Percentiles rank a stretch among this genome's conserved stretches.
These are phyloP conservation scores for Sporothrix euskadiensis DNA, from an alignment of 2,329 filamentous ascomycete genomes.

Conservation along the genomic window DNA sequence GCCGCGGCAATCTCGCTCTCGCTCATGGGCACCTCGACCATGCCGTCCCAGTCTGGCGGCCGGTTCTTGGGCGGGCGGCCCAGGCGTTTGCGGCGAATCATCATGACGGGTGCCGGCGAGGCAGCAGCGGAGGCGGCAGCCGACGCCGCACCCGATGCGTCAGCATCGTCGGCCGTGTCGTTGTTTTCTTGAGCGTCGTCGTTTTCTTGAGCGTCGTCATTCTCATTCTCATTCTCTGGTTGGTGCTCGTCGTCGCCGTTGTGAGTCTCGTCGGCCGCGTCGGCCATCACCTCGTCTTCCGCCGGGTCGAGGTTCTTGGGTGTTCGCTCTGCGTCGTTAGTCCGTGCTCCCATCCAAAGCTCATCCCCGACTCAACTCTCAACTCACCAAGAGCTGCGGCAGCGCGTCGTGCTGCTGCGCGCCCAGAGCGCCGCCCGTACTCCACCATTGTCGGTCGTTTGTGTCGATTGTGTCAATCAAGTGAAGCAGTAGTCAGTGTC, in stretches of 20 bases:
- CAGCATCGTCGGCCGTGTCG: constrained; percentile 49
- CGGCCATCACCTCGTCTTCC: constrained; percentile 49
- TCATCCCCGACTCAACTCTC: no score
- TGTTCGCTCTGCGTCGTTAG: constrained; percentile 47
- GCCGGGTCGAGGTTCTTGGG: constrained; percentile 48
- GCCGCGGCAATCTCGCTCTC: constrained; percentile 39
- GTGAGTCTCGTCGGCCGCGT: constrained; percentile 54
- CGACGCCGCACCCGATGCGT: constrained; percentile 39
- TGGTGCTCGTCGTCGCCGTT: constrained; percentile 50
- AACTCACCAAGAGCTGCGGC: constrained; percentile 47
- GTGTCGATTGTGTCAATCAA: neutral
- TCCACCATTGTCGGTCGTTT: constrained; percentile 29
- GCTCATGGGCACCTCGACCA: constrained; percentile 56
- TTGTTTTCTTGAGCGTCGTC: constrained; percentile 46
- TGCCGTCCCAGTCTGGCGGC: constrained; percentile 74
- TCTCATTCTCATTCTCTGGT: constrained; percentile 38
- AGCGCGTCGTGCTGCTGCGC: constrained; percentile 48
- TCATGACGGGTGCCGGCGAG: constrained; percentile 56
- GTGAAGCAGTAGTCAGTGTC: neutral
- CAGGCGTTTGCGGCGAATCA: constrained; percentile 74
- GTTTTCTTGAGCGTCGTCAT: constrained; percentile 28
- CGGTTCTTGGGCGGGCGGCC: constrained; percentile 84
- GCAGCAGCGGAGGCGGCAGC: constrained; percentile 34
- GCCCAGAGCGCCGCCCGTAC: constrained; percentile 45
- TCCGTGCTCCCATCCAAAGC: neutral